These are phyloP conservation scores for Chrysosporium keratinophilum DNA, from an alignment of 2,329 filamentous ascomycete genomes.

Conservation along the genomic window DNA sequence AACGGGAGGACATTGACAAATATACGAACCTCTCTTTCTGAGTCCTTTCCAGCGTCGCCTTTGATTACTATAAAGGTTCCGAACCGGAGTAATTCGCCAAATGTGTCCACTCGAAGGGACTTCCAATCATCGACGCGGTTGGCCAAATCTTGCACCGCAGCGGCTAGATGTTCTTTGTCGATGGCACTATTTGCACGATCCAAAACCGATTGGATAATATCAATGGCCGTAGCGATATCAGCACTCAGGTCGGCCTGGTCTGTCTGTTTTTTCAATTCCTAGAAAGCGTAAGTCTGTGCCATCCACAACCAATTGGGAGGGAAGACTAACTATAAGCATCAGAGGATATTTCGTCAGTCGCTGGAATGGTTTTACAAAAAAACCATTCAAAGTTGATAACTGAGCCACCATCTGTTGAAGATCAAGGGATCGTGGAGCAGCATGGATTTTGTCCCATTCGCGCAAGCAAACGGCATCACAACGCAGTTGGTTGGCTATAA, in stretches of 20 bases:
- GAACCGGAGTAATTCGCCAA: conserved; percentile 77
- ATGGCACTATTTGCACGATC: conserved; percentile 83
- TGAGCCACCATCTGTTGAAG: conserved; percentile 69
- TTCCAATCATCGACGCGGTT: conserved; percentile 93
- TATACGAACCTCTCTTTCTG: conserved; percentile 70
- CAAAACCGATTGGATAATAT: conserved; percentile 70
- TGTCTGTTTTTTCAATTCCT: conserved; percentile 81
- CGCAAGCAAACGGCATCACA: conserved; percentile 74
- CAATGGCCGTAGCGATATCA: conserved; percentile 67
- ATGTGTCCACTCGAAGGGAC: conserved; percentile 77
- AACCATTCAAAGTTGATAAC: conserved; percentile 78
- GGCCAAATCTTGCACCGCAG: conserved; percentile 73
- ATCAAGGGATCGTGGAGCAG: conserved; percentile 55
- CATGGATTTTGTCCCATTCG: conserved; percentile 76
- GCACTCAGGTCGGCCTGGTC: conserved; percentile 58
- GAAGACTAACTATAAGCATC: conserved; percentile 61
- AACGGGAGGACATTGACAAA: conserved; percentile 11
- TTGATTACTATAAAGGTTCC: conserved; percentile 89
- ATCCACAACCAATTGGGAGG: not conserved
- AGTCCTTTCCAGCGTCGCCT: conserved; percentile 60
- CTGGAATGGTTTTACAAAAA: conserved; percentile 93
- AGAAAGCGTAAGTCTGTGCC: conserved; percentile 9
- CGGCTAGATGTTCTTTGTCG: conserved; percentile 71
- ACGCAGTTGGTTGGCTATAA: conserved; percentile 91
- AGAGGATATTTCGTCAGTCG: conserved; percentile 89